Conservation (phyloP, 768 basidiomycete species). For the Suillus ampliporus region DNA sequence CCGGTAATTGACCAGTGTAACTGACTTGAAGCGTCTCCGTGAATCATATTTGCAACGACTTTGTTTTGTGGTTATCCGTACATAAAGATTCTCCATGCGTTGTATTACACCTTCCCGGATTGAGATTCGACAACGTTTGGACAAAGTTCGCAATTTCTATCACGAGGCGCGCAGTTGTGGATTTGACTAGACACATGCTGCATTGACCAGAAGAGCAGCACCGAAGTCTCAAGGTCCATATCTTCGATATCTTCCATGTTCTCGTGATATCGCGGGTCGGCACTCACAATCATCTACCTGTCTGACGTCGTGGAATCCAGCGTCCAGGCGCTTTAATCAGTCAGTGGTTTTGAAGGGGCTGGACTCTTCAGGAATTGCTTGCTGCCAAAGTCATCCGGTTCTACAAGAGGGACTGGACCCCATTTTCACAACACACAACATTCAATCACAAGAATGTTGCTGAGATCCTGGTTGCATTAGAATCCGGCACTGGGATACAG, state of each 20-base stretch:
- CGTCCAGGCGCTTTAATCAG: conserved; percentile 22
- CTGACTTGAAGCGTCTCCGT: too few relatives aligned
- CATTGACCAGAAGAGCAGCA: conserved; percentile 35
- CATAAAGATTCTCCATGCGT: too few relatives aligned
- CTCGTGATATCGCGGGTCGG: conserved; percentile 36
- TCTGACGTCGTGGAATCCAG: conserved; percentile 22
- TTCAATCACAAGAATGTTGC: conserved; percentile 9
- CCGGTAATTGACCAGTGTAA: too few relatives aligned
- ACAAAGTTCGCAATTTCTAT: conserved; percentile 28
- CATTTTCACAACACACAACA: not conserved
- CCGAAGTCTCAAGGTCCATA: conserved; percentile 37
- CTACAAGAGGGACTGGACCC: conserved; percentile 32
- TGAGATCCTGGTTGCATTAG: conserved; percentile 4
- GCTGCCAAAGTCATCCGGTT: conserved; percentile 30
- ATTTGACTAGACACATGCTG: conserved; percentile 36
- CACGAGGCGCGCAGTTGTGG: conserved; percentile 21
- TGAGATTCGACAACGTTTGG: conserved; percentile 18
- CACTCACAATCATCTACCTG: conserved; percentile 37
- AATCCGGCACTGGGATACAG: conserved; percentile 9
- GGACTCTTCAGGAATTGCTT: conserved; percentile 38
- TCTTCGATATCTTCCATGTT: conserved; percentile 43
- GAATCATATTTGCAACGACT: too few relatives aligned
- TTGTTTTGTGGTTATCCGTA: too few relatives aligned
- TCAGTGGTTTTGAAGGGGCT: conserved; percentile 25
- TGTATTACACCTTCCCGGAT: not conserved